A percentile compares a stretch with the other conserved stretches of the same genome.
Evolutionary conservation across 768 basidiomycete genomes (phyloP).

Genomic region (Calvatia gigantea): DNA sequence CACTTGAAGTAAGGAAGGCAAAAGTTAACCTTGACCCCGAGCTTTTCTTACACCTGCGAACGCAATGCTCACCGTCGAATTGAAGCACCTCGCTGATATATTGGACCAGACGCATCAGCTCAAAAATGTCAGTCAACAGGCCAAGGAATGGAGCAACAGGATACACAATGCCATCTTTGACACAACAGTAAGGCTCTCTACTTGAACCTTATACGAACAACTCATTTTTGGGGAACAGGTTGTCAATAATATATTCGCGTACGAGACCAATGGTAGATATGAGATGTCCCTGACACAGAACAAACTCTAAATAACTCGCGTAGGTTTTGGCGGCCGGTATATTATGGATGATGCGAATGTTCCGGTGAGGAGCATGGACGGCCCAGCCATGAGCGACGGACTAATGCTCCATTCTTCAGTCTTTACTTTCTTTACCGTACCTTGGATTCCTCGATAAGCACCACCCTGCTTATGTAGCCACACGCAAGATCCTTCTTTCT

Average conservation of each 20-base stretch:
- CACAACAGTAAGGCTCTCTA: constrained; percentile 41
- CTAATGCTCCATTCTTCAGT: constrained; percentile 36
- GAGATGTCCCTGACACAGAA: neutral
- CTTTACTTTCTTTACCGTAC: constrained; percentile 75
- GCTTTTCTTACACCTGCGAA: constrained; percentile 79
- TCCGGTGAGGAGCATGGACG: constrained; percentile 44
- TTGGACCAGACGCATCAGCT: constrained; percentile 48
- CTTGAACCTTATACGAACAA: neutral
- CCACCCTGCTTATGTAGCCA: constrained; percentile 59
- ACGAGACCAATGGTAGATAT: constrained; percentile 67
- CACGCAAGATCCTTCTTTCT: constrained; percentile 60
- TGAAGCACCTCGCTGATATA: constrained; percentile 55
- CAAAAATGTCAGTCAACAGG: constrained; percentile 48
- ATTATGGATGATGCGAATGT: constrained; percentile 88
- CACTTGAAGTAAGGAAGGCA: neutral
- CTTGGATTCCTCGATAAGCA: constrained; percentile 67
- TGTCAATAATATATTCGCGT: constrained; percentile 65
- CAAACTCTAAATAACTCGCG: neutral
- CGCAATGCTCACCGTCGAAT: constrained; percentile 78
- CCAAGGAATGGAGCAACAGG: constrained; percentile 53
- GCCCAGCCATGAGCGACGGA: neutral
- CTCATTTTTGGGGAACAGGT: constrained; percentile 35
- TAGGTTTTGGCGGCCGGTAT: constrained; percentile 66
- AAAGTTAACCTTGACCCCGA: neutral
- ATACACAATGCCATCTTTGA: constrained; percentile 62